Percentiles rank a stretch among this genome's conserved stretches.
Evolutionary conservation across 108 stramenopile genomes (phyloP).

Genomic region (Aurantiochytrium sp.): DNA sequence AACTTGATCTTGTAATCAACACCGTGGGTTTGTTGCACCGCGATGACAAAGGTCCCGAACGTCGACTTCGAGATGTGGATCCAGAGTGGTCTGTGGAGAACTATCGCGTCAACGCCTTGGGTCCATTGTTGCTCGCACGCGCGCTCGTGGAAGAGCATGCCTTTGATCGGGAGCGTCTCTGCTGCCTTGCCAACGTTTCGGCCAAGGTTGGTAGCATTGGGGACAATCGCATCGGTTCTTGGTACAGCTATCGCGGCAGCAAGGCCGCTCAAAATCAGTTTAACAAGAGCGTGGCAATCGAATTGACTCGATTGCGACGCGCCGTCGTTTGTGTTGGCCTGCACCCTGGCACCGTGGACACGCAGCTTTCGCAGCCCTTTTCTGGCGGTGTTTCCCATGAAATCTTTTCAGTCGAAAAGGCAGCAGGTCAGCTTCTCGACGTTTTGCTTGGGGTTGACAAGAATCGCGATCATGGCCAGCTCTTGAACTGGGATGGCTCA

Average conservation of each 20-base stretch:
- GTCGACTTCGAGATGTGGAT: slow-evolving; percentile 57
- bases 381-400: slow-evolving; percentile 66
- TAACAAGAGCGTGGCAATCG: slow-evolving; percentile 66
- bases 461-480: slow-evolving; percentile 24
- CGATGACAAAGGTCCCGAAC: slow-evolving; percentile 62
- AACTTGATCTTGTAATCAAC: slow-evolving; percentile 63
- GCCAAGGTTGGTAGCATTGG: slow-evolving; percentile 81
- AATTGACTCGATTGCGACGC: slow-evolving; percentile 53
- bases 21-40: slow-evolving; percentile 71
- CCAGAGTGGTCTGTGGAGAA: slow-evolving; percentile 60
- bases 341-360: slow-evolving; percentile 87
- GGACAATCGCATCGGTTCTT: slow-evolving; percentile 79
- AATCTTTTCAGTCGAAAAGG: slow-evolving; percentile 61
- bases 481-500: not conserved
- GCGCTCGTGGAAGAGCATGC: not conserved
- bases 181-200: slow-evolving; percentile 68
- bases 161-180: not conserved
- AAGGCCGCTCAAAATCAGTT: slow-evolving; percentile 80
- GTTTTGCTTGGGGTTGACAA: slow-evolving; percentile 54
- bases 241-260: slow-evolving; percentile 79
- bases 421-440: slow-evolving; percentile 51
- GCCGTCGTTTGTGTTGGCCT: slow-evolving; percentile 59
- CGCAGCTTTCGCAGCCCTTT: slow-evolving; percentile 78
- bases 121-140: slow-evolving; percentile 21
- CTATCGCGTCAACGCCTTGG: slow-evolving; percentile 21